Evolutionary conservation across 768 basidiomycete species (phyloP).

Genomic region (Dioszegia aurantiaca): DNA sequence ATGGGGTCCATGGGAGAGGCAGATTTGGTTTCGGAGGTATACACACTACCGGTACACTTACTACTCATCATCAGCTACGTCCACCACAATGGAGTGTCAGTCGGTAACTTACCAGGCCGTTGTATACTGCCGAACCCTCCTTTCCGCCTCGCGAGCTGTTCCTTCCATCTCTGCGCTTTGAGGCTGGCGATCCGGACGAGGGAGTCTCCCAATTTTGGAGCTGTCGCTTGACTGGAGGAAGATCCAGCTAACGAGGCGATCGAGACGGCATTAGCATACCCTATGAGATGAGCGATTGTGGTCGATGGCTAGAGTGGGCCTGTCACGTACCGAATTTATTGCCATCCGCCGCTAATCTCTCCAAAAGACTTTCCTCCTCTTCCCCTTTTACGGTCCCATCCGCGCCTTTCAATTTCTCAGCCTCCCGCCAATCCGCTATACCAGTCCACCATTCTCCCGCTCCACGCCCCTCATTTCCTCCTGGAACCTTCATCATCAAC

Average conservation of each 20-base stretch:
- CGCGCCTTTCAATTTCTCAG: slow-evolving; percentile 15
- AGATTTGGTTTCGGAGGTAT: no score
- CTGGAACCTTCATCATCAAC: slow-evolving; percentile 36
- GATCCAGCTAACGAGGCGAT: slow-evolving; percentile 22
- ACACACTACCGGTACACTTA: no score
- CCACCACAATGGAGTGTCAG: neutral
- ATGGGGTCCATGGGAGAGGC: slow-evolving; percentile 34
- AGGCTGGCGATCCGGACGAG: slow-evolving; percentile 34
- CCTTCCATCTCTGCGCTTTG: slow-evolving; percentile 38
- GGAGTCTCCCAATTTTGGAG: slow-evolving; percentile 20
- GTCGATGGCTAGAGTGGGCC: no score
- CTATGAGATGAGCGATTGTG: slow-evolving; percentile 18
- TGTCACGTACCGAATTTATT: slow-evolving; percentile 37
- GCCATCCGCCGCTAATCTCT: slow-evolving; percentile 26
- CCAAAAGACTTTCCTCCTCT: slow-evolving; percentile 18
- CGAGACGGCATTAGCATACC: slow-evolving; percentile 31
- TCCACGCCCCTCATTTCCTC: slow-evolving; percentile 2
- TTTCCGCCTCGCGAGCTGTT: slow-evolving; percentile 18
- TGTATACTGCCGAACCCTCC: slow-evolving; percentile 39
- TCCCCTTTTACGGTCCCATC: slow-evolving; percentile 1
- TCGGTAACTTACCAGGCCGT: slow-evolving; percentile 27
- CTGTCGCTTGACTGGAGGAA: neutral
- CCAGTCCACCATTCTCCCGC: slow-evolving; percentile 40
- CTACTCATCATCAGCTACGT: neutral
- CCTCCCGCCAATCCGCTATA: slow-evolving; percentile 26